Conservation (phyloP, 129 eudicot genomes). For the Rutidosis leptorrhynchoides region DNA sequence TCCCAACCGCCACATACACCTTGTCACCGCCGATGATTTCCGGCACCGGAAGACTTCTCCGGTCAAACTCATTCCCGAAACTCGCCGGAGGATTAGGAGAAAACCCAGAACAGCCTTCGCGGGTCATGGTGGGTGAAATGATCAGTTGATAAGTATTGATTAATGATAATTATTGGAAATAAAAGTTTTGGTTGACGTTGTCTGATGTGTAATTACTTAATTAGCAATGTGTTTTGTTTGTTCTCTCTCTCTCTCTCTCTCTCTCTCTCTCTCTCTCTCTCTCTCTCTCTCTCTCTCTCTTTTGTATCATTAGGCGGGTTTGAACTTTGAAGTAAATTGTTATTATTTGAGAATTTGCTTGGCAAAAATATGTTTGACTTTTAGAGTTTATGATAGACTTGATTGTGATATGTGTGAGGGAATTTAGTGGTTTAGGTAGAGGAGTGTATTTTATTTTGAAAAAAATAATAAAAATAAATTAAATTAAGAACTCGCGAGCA, state of each 20-base stretch:
- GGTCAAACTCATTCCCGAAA: constrained; percentile 39
- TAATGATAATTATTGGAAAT: background rate
- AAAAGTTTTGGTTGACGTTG: background rate
- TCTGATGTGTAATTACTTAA: background rate
- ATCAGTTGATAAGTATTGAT: constrained; percentile 39
- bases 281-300: too few relatives aligned
- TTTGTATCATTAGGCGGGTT: background rate
- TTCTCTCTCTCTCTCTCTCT: too few relatives aligned
- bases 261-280: too few relatives aligned
- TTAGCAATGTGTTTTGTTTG: background rate
- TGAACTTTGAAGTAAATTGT: background rate
- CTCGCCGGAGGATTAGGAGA: constrained; percentile 36
- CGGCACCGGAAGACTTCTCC: constrained; percentile 21
- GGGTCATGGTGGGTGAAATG: constrained; percentile 29
- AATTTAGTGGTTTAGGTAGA: constrained; percentile 28
- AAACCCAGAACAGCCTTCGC: constrained; percentile 38
- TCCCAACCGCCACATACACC: constrained; percentile 81
- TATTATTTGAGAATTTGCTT: background rate
- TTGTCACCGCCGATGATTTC: constrained; percentile 29
- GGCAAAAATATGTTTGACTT: constrained; percentile 28
- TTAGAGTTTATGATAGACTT: constrained; percentile 30
- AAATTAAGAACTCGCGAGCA: too few relatives aligned
- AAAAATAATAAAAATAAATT: too few relatives aligned
- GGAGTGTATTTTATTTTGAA: constrained; percentile 14
- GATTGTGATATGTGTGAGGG: constrained; percentile 30